Evolutionary conservation across 2,329 filamentous ascomycete genomes (phyloP), one percentile per base, ranked within the genome.

Genomic region (Penicillium olsonii): DNA sequence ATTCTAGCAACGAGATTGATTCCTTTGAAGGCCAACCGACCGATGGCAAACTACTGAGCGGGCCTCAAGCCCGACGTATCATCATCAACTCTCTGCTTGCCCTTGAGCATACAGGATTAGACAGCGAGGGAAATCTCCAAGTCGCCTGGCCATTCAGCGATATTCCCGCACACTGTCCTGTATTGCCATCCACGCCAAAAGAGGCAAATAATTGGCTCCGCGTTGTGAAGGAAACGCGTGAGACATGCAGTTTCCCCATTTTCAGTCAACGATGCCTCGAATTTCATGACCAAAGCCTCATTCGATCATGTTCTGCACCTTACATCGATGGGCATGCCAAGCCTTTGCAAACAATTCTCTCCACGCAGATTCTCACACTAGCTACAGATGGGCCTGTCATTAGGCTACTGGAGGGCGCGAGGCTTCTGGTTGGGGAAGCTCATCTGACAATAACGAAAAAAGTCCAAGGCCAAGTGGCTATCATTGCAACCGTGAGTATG

Each of bases 21-120:
- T 33, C 29, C 12, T 31, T 31, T 7, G 29, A 5, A 26, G 8
- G n/a, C 24, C 15, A 19, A 31, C 17, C 29, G 15, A 2, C 18
- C n/a, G 10, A 39, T 34, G 5, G 34, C 35, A 17, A n/a, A 11
- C 22, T n/a, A 1, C 19, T 24, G 2, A 37, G 10, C 11, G 29
- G 33, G 8, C 20, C 8, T n/a, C 17, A 46, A 17, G 9, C 39
- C 10, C 42, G 50, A 2, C 42, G 39, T 10, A 19, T 47, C n/a
- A 44, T 54, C 10, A 29, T 54, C 2, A 22, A 45, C 15, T 39
- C 52, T 14, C 42, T 54, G 14, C 34, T 52, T 17, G 45, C 38
- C 2, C 52, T 54, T 10, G 37, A 52, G 20, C 31, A 46, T 27
- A 45, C 52, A 7, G 52, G 52, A 2, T 24, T 52, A 5, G 48